Base-by-base conservation (phyloP, 2,329 filamentous ascomycete genomes). In the Paraphaeosphaeria sporulosa region DNA sequence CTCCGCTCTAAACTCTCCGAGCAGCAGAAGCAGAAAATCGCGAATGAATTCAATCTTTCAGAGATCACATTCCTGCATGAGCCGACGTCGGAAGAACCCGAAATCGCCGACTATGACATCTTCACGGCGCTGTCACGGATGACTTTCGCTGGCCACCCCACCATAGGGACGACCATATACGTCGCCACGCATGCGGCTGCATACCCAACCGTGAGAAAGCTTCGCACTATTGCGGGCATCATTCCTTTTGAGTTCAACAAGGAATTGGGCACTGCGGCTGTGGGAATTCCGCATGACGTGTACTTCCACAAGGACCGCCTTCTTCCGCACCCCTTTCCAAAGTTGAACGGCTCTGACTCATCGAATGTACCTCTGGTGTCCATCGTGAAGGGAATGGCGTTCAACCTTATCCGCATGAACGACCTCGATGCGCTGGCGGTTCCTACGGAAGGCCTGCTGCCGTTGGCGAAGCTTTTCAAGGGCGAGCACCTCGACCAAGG, bases 381-480 rank as follows among this genome's bases (percentile, higher is more conserved):
- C 46, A 80, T 92, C 38, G 89, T 93, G 19, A 86, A 86, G 47
- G 91, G 90, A 54, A 90, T 93, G 87, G 86, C 86, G 1, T 93
- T 92, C 74, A 77, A 87, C 40, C 84, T 91, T 32, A 80, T 89
- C 13, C 76, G 84, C 61, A 80, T 94, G 30, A 78, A 84, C 0
- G 83, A 82, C 55, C 76, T 92, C 4, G 86, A 86, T 17, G 81
- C 84, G 12, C 59, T 73, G 1, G 69, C 46, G 2, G 38, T 58
- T 21, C 59, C 55, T 1, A 58, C 50, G 1, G 32, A 58, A 9
- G 64, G 60, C 1, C 80, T 94, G n/a, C 81, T 78, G 4, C 67
- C 63, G 3, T 17, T 65, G 2, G 73, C 15, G 64, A 79, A 59
- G 58, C 10, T 69, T 68, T 58, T 68, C 67, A 46, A 71, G 12